Percentiles rank a stretch among this genome's conserved stretches.
These are phyloP conservation scores for Zygnema circumcarinatum DNA, from an alignment of 139 green algal species.

Conservation along the genomic window DNA sequence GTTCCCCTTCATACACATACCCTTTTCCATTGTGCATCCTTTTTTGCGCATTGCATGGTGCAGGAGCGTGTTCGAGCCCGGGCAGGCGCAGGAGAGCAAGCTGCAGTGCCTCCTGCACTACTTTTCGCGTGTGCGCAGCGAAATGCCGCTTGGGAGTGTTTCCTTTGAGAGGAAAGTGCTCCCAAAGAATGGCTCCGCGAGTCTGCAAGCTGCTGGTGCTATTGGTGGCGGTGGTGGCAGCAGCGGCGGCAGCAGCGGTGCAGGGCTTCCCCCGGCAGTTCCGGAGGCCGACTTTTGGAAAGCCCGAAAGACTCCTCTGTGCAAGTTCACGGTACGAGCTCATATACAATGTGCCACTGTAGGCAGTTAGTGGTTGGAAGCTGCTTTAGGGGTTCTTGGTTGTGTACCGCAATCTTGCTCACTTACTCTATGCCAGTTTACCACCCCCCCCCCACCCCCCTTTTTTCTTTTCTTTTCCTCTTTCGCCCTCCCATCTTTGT, in stretches of 20 bases:
- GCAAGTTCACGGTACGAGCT: background rate
- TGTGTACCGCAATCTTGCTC: too few relatives aligned
- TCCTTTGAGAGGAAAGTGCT: slow-evolving; percentile 56
- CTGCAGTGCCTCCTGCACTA: slow-evolving; percentile 51
- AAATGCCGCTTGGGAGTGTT: slow-evolving; percentile 32
- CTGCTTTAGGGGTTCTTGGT: too few relatives aligned
- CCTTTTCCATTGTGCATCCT: too few relatives aligned
- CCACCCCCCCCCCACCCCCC: too few relatives aligned
- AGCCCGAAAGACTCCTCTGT: background rate
- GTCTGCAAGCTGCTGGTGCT: background rate
- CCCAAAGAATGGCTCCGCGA: background rate
- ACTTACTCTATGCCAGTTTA: too few relatives aligned
- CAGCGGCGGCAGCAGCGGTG: background rate
- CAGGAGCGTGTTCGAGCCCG: background rate
- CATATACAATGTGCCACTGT: too few relatives aligned
- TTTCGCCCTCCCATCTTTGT: too few relatives aligned
- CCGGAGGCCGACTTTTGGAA: background rate
- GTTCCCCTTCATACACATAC: too few relatives aligned
- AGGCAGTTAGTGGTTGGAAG: too few relatives aligned
- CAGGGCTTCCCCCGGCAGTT: background rate
- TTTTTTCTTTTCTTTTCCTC: too few relatives aligned
- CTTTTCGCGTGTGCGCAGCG: slow-evolving; percentile 19
- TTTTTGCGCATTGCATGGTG: too few relatives aligned
- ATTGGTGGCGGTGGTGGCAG: background rate
- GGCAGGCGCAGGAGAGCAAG: slow-evolving; percentile 29